Conservation (phyloP, 2,329 filamentous ascomycete genomes). For the Alternaria dauci region DNA sequence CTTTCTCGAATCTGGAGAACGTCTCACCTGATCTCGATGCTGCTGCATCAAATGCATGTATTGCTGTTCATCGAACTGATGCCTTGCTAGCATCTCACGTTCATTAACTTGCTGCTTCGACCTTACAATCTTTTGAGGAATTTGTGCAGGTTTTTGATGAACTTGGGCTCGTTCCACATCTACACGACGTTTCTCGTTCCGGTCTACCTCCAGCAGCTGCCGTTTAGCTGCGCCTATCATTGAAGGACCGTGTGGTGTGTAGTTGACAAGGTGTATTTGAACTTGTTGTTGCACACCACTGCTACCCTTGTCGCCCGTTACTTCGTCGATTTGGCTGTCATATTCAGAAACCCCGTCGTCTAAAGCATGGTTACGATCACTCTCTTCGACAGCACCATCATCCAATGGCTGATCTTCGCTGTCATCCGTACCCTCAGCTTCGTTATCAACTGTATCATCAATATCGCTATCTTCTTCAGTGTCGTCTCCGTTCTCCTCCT, state of each 20-base stretch:
- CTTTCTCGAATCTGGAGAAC: background rate
- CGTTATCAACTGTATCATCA: background rate
- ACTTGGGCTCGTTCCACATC: background rate
- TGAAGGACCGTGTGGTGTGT: background rate
- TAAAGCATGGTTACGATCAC: background rate
- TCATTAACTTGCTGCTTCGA: background rate
- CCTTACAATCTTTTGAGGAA: too few species aligned
- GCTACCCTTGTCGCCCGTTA: background rate
- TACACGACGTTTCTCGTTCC: background rate
- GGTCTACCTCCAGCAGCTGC: background rate
- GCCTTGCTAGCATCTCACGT: background rate
- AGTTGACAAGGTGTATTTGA: background rate
- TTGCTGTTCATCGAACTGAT: background rate
- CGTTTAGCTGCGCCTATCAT: background rate
- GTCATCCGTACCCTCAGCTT: background rate
- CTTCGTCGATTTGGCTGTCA: background rate
- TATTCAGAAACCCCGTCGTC: background rate
- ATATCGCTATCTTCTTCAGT: background rate
- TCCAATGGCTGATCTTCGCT: background rate
- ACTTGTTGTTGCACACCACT: background rate
- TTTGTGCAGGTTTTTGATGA: background rate
- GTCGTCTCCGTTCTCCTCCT: background rate
- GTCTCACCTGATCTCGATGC: background rate
- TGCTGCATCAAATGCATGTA: background rate
- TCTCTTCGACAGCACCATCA: background rate